Evolutionary conservation across 176 grass and related monocot species (phyloP).

Genomic region (Eragrostis curvula): DNA sequence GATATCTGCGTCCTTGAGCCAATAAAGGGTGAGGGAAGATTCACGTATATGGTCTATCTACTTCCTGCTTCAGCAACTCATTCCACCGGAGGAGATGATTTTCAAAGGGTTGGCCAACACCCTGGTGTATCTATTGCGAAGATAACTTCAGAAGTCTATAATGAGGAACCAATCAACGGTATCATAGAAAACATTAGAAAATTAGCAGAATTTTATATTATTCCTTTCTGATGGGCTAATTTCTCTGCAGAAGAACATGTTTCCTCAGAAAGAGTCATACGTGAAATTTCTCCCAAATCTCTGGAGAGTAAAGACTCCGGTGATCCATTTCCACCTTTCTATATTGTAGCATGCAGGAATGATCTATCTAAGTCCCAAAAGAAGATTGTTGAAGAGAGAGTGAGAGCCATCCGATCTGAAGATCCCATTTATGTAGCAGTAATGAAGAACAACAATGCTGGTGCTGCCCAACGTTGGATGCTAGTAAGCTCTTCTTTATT

Average conservation of each 20-base stretch:
- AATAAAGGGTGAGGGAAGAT: neutral
- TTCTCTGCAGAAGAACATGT: constrained; percentile 4
- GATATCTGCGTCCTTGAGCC: constrained; percentile 50
- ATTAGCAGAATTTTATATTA: neutral
- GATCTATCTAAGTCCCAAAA: constrained; percentile 28
- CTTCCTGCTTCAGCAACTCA: constrained; percentile 1
- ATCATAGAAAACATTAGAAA: neutral
- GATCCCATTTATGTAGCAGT: constrained; percentile 31
- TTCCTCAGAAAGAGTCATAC: constrained; percentile 32
- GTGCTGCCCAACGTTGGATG: constrained; percentile 15
- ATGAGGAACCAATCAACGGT: constrained; percentile 15
- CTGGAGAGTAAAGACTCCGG: neutral
- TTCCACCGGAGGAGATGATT: neutral
- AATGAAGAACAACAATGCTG: constrained; percentile 34
- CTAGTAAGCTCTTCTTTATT: constrained; percentile 26
- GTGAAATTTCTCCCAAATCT: neutral
- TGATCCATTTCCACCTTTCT: neutral
- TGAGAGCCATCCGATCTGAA: constrained; percentile 21
- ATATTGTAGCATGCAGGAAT: constrained; percentile 5
- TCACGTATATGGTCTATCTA: constrained; percentile 40
- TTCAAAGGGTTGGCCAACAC: neutral
- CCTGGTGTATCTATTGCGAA: neutral
- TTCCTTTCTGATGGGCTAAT: constrained; percentile 9
- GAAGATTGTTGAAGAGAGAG: constrained; percentile 35
- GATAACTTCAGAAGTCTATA: neutral